A percentile compares a stretch with the other conserved stretches of the same genome.
phyloP scores from a whole-genome alignment of 441 rosid genomes.

The Brassica hybrid region DNA sequence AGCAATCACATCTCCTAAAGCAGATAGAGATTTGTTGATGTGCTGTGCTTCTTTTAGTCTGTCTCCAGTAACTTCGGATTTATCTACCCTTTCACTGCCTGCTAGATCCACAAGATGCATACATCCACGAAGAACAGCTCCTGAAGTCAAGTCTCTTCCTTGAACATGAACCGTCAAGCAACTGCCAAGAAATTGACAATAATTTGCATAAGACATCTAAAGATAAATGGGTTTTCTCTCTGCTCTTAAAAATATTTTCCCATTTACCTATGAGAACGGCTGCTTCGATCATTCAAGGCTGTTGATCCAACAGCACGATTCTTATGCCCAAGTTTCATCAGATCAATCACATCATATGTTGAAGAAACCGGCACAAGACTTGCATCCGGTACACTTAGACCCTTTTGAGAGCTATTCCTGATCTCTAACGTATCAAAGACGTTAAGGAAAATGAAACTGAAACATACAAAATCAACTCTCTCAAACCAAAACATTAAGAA shows the following conservation, averaged over 20 bases:
- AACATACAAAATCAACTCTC: not conserved
- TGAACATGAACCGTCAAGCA: conserved; percentile 92
- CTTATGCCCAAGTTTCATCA: conserved; percentile 84
- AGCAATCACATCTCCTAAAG: conserved; percentile 90
- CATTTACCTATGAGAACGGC: conserved; percentile 88
- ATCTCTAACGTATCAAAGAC: conserved; percentile 72
- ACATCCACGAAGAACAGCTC: conserved; percentile 71
- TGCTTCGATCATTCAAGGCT: conserved; percentile 89
- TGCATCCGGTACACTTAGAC: conserved; percentile 89
- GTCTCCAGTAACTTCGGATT: conserved; percentile 91
- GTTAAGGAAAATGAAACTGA: conserved; percentile 53
- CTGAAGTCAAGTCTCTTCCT: conserved; percentile 84
- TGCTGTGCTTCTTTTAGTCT: conserved; percentile 89
- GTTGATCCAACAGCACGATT: conserved; percentile 90
- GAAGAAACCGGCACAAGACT: conserved; percentile 78
- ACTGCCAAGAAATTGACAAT: conserved; percentile 48
- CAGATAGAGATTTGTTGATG: conserved; percentile 88
- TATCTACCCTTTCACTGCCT: conserved; percentile 90
- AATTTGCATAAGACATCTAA: conserved; percentile 4
- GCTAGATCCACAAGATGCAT: conserved; percentile 95
- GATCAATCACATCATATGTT: conserved; percentile 74
- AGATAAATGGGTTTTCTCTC: conserved; percentile 19
- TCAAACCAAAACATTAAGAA: conserved; percentile 1
- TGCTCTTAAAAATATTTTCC: conserved; percentile 21
- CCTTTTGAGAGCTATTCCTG: conserved; percentile 82